Conservation (phyloP, 2,329 filamentous ascomycete genomes). For the Sporothrix euskadiensis region DNA sequence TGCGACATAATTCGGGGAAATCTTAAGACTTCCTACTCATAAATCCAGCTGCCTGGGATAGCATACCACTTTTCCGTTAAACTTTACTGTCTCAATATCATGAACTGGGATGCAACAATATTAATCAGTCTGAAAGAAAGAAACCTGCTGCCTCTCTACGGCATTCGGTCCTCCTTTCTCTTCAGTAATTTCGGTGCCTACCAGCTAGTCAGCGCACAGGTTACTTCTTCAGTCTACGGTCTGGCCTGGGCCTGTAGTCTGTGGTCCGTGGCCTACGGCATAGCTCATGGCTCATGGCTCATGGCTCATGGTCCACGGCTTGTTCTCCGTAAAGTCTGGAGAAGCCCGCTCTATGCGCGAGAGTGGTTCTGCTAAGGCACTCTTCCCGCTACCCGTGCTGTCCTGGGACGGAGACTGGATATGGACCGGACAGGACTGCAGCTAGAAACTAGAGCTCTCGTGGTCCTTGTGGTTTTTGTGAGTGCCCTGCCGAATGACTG, state of each 20-base stretch:
- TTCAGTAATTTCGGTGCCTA: slow-evolving; percentile 10
- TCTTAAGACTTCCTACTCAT: not conserved
- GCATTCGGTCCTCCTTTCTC: not conserved
- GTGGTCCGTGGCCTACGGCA: not conserved
- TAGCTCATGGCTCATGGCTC: not conserved
- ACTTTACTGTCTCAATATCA: not conserved
- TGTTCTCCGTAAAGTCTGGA: not conserved
- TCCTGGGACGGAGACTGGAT: not conserved
- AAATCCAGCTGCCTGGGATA: not conserved
- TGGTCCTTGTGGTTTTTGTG: not conserved
- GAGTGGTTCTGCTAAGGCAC: slow-evolving; percentile 24
- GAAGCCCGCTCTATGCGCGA: slow-evolving; percentile 17
- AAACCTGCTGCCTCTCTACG: not conserved
- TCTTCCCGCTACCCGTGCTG: slow-evolving; percentile 3
- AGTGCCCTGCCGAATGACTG: not conserved
- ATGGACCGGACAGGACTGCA: not conserved
- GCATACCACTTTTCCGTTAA: not conserved
- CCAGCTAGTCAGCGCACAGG: not conserved
- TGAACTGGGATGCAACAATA: not conserved
- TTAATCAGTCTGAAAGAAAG: not conserved
- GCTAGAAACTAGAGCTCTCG: not conserved
- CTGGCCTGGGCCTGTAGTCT: not conserved
- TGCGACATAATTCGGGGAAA: not conserved
- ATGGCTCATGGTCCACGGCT: not conserved
- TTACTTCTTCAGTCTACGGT: not conserved